Evolutionary conservation across 2,329 filamentous ascomycete species (phyloP).

Genomic region (Clarireedia monteithiana): DNA sequence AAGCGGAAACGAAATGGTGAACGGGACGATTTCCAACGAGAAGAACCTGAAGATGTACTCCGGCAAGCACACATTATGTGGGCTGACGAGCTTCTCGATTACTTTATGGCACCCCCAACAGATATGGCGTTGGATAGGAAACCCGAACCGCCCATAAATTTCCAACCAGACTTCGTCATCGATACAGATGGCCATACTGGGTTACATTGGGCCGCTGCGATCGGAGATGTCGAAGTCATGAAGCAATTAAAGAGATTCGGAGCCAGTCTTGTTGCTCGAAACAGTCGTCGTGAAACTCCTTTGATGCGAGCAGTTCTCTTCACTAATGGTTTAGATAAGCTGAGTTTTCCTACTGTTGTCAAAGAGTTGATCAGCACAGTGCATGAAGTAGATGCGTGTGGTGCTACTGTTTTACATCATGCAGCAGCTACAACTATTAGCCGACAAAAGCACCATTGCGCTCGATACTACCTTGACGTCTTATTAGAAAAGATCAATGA

Average conservation of each 20-base stretch:
- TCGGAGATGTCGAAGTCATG: constrained; percentile 91
- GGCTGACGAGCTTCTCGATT: constrained; percentile 88
- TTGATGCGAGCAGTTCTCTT: constrained; percentile 93
- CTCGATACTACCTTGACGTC: constrained; percentile 87
- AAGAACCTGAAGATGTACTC: constrained; percentile 44
- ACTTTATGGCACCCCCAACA: constrained; percentile 70
- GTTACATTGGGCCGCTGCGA: constrained; percentile 93
- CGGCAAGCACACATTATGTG: constrained; percentile 87
- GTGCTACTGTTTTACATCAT: constrained; percentile 88
- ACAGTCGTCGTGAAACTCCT: constrained; percentile 74
- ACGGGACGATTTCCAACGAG: constrained; percentile 52
- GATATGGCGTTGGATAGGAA: constrained; percentile 53
- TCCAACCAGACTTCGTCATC: constrained; percentile 86
- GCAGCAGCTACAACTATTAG: constrained; percentile 84
- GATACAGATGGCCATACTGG: constrained; percentile 90
- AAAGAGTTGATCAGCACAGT: constrained; percentile 79
- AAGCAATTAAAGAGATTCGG: constrained; percentile 77
- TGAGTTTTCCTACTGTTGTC: constrained; percentile 79
- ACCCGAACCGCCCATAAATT: constrained; percentile 75
- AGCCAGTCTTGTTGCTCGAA: constrained; percentile 64
- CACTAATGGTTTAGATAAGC: constrained; percentile 93
- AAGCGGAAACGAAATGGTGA: constrained; percentile 66
- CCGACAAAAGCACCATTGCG: constrained; percentile 75
- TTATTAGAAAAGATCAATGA: constrained; percentile 83
- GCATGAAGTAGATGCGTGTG: constrained; percentile 68